Base-by-base conservation (phyloP, 495 filamentous ascomycete species). In the Penicillium tannophilum region DNA sequence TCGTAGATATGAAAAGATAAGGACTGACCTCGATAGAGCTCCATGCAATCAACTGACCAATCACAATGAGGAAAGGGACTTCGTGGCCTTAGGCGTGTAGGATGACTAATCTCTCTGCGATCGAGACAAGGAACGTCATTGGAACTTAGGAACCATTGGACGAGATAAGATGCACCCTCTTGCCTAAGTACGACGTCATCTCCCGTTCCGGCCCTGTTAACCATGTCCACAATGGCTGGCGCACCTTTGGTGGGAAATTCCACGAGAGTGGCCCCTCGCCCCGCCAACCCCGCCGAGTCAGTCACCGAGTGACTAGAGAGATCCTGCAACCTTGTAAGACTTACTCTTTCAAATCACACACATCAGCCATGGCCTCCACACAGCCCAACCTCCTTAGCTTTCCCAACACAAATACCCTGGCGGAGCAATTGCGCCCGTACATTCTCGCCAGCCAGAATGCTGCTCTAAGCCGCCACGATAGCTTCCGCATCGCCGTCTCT, bases 401-500 rank as follows among this genome's bases (percentile, higher is more conserved):
- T 74, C 70, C 79, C 48, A 79, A 80, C 72, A 73, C 80, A 58
- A 82, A 86, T 55, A 76, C 84, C 8, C 86, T 98, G 51, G 90
- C 91, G 19, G 70, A 79, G 20, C 83, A 86, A 64, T 84, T 98
- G 55, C 86, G 92, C 63, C 77, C 82, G 61, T 98, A 95, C 73
- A 78, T 98, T 58, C 78, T 97, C 58, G 79, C 86, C 45, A 82
- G 79, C 60, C 93, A 98, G 76, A 89, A 87, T 63, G 82, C 86
- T 33, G 90, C 90, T 31, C 67, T 98, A 17, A 76, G 78, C 46
- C 90, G 92, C 50, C 94, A 98, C 74, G 76, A 79, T 53, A 83
- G 80, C 66, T 97, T 98, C 82, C 93, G 93, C 69, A 79, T 98
- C 58, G 94, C 86, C 45, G 89, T 98, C 44, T 98, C 94, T 2